These are phyloP conservation scores for Neostapfia colusana DNA, from an alignment of 176 grass and related monocot genomes.

Conservation along the genomic window DNA sequence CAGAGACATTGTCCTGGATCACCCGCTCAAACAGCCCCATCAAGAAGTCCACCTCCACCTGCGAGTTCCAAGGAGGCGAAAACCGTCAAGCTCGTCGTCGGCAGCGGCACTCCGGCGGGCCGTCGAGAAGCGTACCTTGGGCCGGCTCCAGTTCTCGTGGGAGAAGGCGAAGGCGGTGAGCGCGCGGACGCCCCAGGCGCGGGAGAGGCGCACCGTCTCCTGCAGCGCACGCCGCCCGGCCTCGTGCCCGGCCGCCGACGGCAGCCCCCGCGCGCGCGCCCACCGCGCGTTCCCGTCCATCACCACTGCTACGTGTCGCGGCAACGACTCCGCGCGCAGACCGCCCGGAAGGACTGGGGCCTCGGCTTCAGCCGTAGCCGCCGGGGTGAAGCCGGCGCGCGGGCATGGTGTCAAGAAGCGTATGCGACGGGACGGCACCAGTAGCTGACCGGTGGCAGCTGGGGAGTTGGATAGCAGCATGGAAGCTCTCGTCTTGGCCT, in stretches of 20 bases:
- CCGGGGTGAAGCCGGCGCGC: constrained; percentile 12
- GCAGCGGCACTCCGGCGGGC: background rate
- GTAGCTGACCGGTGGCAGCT: constrained; percentile 22
- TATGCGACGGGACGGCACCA: constrained; percentile 11
- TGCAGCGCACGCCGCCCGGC: constrained; percentile 59
- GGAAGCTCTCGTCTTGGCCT: constrained; percentile 15
- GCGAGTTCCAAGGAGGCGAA: constrained; percentile 17
- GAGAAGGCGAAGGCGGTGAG: constrained; percentile 87
- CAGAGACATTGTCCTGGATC: constrained; percentile 39
- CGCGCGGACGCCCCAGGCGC: constrained; percentile 53
- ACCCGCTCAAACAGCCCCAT: constrained; percentile 59
- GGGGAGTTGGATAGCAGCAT: constrained; percentile 41
- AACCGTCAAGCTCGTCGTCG: constrained; percentile 5
- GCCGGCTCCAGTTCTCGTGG: constrained; percentile 74
- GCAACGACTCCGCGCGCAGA: constrained; percentile 50
- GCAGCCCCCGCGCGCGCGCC: constrained; percentile 58
- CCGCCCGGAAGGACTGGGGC: constrained; percentile 24
- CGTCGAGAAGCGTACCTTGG: constrained; percentile 35
- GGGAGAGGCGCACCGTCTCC: constrained; percentile 53
- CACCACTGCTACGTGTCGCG: constrained; percentile 71
- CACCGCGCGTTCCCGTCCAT: constrained; percentile 86
- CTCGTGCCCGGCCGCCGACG: constrained; percentile 55
- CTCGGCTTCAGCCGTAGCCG: background rate
- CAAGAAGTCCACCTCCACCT: constrained; percentile 68
- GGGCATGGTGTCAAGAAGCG: constrained; percentile 22